Base-by-base conservation (phyloP, 768 basidiomycete genomes). In the Suillus alpinus region DNA sequence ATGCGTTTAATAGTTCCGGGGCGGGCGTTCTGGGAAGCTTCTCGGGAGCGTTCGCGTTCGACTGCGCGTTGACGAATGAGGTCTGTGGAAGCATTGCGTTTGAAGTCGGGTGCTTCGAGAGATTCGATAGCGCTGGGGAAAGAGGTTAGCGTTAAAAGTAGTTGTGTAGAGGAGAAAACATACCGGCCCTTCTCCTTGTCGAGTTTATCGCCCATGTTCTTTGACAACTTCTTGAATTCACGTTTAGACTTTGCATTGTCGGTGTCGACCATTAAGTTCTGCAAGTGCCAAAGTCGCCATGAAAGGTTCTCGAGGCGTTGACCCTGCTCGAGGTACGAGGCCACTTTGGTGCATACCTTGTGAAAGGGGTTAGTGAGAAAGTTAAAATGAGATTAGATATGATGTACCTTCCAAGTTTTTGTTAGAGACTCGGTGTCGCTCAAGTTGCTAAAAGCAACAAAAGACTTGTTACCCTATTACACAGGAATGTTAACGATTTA, bases 121-220 rank as follows among this genome's bases (percentile, higher is more conserved):
- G 92, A 89, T 71, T 89, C 87, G 71, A 94, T 94, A 73, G 85
- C 88, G 77, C 92, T 94, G 55, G 5, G 44, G 39, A 34, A 47
- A 23, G 3, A 9, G 0, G 59, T 67, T 37, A 70, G 67, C 63
- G 63, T 36, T 58, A 3, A 58, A 69, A 63, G 70, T 18, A 53
- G 57, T 37, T 41, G 31, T 29, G 39, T 26, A 26, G 39, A 58
- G 10, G 52, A 43, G 6, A 36, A 34, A 29, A 83, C 91, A 64
- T 56, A 92, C 92, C 90, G 77, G 71, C 92, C 92, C 77, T 93
- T 94, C 78, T 94, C 92, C 78, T 91, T 92, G 82, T 94, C 92
- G 68, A 94, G 81, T 75, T 91, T 93, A 79, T 94, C 92, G 64
- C 92, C 85, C 93, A 94, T 94, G 72, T 76, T 84, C 75, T 89